These are phyloP conservation scores for Saksenaea oblongispora DNA, from an alignment of 371 early-diverging fungal species.

Conservation along the genomic window DNA sequence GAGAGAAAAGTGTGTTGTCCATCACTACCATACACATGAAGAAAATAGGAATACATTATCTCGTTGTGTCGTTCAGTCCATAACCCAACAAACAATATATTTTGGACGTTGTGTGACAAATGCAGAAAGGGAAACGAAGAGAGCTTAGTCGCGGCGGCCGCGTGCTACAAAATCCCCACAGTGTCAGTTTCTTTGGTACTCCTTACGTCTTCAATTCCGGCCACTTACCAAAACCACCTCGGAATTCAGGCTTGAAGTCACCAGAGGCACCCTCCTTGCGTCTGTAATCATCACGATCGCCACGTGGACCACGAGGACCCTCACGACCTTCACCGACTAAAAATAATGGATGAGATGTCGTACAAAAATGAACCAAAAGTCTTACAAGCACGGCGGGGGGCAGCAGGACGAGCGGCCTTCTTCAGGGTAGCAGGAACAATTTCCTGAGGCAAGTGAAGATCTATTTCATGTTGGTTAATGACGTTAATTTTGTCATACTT, in stretches of 20 bases:
- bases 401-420: slow-evolving; percentile 78
- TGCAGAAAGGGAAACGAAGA: background rate
- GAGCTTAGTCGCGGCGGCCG: slow-evolving; percentile 32
- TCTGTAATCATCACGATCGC: slow-evolving; percentile 82
- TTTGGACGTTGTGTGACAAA: background rate
- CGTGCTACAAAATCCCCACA: slow-evolving; percentile 22
- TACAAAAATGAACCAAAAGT: background rate
- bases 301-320: slow-evolving; percentile 61
- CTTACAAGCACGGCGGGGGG: slow-evolving; percentile 63
- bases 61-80: background rate
- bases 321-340: slow-evolving; percentile 48
- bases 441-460: slow-evolving; percentile 94
- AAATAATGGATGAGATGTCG: background rate
- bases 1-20: too few species aligned
- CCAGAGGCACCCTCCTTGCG: slow-evolving; percentile 91
- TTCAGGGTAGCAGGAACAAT: slow-evolving; percentile 96
- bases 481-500: background rate
- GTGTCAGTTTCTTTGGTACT: too few species aligned
- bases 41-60: background rate
- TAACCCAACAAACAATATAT: background rate
- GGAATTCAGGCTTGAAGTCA: slow-evolving; percentile 94
- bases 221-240: slow-evolving; percentile 67
- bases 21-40: too few species aligned
- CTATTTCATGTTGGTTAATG: slow-evolving; percentile 11
- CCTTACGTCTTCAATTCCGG: too few species aligned